Base-by-base conservation (phyloP, 371 early-diverging fungal genomes). In the Mortierella sp. region DNA sequence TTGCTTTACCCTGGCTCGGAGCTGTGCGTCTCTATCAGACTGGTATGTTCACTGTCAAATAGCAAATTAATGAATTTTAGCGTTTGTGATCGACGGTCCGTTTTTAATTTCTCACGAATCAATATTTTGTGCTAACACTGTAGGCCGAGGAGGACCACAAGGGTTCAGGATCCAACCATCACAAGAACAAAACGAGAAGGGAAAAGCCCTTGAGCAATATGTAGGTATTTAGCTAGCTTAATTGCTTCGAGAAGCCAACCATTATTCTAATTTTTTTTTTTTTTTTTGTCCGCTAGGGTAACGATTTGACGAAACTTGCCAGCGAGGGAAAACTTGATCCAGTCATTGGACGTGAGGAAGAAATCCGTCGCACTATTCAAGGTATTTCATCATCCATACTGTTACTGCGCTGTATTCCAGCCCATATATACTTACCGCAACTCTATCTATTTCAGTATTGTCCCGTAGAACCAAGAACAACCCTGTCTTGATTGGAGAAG, bases 391-490 rank as follows among this genome's bases (percentile, higher is more conserved):
- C 15, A 47, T 55, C 11, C n/a, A 52, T 38, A 47, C 41, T 50
- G 24, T 64, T 36, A 58, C 10, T 28, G 58, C 5, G n/a, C 36
- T 19, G 15, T 59, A 40, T 6, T 9, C 24, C 19, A 59, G n/a
- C 21, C 38, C 1, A 40, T 11, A 40, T 36, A 28, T 33, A 52
- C 16, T 40, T 4, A 47, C 43, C 33, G 41, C n/a, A 22, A 43
- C 38, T 58, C 55, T 7, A 1, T 63, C 38, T n/a, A 41, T 22
- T 24, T 0, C 45, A 79, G 67, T 73, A 10, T 63, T 92, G 58
- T 87, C 93, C 5, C 89, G 96, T 57, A 87, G 94, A 86, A 96
- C 94, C 32, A 98, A 98, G 78, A 95, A 96, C 84, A 97, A 96
- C 83, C 96, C 97, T 1, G 94, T 97, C 8, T 84, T 97, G 62